These are phyloP conservation scores for Coelastrella sp. DNA, from an alignment of 139 green algal species.

Conservation along the genomic window DNA sequence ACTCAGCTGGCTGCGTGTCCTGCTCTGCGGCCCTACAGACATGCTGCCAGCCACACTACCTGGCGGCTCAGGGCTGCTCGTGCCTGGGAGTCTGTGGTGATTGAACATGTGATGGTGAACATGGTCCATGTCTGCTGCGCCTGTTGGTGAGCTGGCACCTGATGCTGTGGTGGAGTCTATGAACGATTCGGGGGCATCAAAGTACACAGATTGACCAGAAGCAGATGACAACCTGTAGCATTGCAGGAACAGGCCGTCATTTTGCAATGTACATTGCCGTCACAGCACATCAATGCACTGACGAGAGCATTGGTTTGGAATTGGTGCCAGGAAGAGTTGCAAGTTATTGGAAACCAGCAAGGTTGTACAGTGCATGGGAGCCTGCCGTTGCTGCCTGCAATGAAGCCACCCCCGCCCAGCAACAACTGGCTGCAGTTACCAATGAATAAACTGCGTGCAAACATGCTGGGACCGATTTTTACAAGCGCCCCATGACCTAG, in stretches of 20 bases:
- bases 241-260: neutral
- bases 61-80: neutral
- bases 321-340: too few species aligned
- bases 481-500: too few species aligned
- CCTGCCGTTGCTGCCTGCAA: too few species aligned
- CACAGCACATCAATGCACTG: neutral
- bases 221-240: neutral
- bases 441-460: too few species aligned
- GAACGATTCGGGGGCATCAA: neutral
- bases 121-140: neutral
- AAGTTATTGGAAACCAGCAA: too few species aligned
- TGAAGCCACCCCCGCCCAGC: too few species aligned
- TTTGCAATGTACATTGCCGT: neutral
- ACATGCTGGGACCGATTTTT: too few species aligned
- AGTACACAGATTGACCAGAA: conserved; percentile 20
- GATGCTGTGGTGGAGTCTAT: neutral
- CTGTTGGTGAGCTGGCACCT: neutral
- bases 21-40: conserved; percentile 35
- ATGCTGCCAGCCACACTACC: conserved; percentile 7
- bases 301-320: too few species aligned
- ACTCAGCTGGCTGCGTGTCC: conserved; percentile 30
- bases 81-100: neutral
- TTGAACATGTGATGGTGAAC: neutral
- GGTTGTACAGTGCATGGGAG: too few species aligned
- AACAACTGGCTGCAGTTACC: too few species aligned